phyloP scores from a whole-genome alignment of 1,139 yeast genomes.

The Blastobotrys apis region DNA sequence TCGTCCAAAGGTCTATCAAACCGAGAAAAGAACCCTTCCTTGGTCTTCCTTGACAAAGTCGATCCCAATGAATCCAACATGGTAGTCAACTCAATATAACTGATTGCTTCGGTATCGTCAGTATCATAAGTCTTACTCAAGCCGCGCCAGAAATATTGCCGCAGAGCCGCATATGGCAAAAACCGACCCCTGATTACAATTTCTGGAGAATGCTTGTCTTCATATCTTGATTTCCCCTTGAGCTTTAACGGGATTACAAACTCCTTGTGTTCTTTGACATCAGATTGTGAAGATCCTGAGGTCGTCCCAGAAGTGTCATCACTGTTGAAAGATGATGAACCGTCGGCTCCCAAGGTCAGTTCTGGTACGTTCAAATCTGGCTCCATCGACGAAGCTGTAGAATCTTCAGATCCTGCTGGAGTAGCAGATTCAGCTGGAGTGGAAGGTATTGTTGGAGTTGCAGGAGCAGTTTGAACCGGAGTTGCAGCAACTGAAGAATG shows the following conservation, averaged over 20 bases:
- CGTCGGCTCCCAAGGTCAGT: neutral
- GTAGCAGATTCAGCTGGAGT: neutral
- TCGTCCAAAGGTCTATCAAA: conserved; percentile 48
- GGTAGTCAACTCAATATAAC: conserved; percentile 52
- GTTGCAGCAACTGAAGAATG: conserved; percentile 1
- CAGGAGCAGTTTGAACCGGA: neutral
- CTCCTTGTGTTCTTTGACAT: conserved; percentile 13
- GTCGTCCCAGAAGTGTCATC: neutral
- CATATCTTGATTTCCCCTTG: conserved; percentile 31
- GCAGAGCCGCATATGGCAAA: conserved; percentile 60
- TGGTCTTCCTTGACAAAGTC: conserved; percentile 46
- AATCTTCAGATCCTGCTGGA: conserved; percentile 4
- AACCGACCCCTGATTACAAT: conserved; percentile 60
- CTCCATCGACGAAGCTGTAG: conserved; percentile 3
- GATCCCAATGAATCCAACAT: conserved; percentile 64
- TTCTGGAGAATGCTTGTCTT: conserved; percentile 47
- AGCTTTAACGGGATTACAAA: conserved; percentile 39
- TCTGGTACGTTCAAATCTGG: neutral
- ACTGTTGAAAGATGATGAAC: neutral
- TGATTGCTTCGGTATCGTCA: conserved; percentile 44
- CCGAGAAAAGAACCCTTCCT: conserved; percentile 43
- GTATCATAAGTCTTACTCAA: conserved; percentile 53
- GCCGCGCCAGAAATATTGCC: conserved; percentile 67
- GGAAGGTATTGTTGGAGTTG: conserved; percentile 3
- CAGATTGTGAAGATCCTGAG: neutral